A percentile compares a stretch with the other conserved stretches of the same genome.
Conservation (phyloP, 169 alveolate species). For the Babesia bovis region DNA sequence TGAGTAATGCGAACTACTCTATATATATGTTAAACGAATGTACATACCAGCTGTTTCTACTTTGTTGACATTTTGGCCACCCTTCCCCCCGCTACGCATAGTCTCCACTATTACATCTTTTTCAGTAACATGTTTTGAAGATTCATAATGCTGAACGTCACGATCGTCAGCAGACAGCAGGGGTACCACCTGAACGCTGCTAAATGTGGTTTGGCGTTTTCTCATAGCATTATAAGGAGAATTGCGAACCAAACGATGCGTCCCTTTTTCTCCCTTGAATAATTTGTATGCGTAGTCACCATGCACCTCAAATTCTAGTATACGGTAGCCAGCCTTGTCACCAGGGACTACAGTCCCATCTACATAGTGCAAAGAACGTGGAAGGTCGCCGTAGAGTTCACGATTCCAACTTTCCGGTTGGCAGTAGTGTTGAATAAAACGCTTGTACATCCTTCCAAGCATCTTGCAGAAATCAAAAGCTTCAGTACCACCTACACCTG, state of each 20-base stretch:
- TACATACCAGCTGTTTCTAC: slow-evolving; percentile 88
- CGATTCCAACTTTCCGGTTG: slow-evolving; percentile 34
- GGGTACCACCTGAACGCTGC: slow-evolving; percentile 77
- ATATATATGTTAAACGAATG: neutral
- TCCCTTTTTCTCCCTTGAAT: slow-evolving; percentile 75
- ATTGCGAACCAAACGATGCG: slow-evolving; percentile 73
- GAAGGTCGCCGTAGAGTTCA: slow-evolving; percentile 10
- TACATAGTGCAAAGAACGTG: slow-evolving; percentile 25
- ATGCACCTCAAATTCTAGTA: slow-evolving; percentile 70
- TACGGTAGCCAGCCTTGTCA: slow-evolving; percentile 69
- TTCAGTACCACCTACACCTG: slow-evolving; percentile 80
- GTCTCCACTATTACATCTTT: slow-evolving; percentile 85
- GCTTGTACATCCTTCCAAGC: slow-evolving; percentile 72
- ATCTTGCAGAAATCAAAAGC: slow-evolving; percentile 76
- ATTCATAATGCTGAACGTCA: slow-evolving; percentile 59
- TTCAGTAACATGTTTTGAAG: slow-evolving; percentile 68
- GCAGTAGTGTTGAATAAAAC: slow-evolving; percentile 60
- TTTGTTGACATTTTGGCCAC: slow-evolving; percentile 94
- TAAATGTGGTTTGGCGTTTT: slow-evolving; percentile 74
- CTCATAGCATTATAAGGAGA: slow-evolving; percentile 70
- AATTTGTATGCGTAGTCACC: slow-evolving; percentile 76
- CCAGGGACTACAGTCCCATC: slow-evolving; percentile 63
- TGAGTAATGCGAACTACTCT: slow-evolving; percentile 85
- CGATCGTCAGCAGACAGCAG: slow-evolving; percentile 67
- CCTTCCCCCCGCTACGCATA: slow-evolving; percentile 92